A percentile compares a stretch with the other conserved stretches of the same genome.
Evolutionary conservation across 371 early-diverging fungal genomes (phyloP).

Genomic region (Mucor racemosus): DNA sequence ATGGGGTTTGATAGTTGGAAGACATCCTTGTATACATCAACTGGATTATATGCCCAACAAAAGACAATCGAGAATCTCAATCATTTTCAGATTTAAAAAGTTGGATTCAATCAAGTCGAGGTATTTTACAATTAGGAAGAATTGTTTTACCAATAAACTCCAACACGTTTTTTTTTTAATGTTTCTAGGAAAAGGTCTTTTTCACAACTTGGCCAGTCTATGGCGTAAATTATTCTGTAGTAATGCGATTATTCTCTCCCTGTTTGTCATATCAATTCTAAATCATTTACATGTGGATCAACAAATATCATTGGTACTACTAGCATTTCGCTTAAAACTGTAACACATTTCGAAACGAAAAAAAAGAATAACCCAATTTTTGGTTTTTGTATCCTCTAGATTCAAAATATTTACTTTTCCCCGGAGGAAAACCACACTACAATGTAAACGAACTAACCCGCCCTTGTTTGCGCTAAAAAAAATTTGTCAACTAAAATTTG

Average conservation of each 20-base stretch:
- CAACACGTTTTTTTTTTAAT: background rate
- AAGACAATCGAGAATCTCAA: constrained; percentile 16
- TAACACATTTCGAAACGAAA: background rate
- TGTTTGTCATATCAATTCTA: constrained; percentile 19
- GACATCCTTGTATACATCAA: constrained; percentile 14
- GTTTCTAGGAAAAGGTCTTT: background rate
- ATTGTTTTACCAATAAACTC: background rate
- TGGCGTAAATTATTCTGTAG: constrained; percentile 11
- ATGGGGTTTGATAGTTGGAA: constrained; percentile 11
- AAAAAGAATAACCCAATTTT: background rate
- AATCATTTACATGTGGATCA: constrained; percentile 18
- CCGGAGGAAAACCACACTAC: background rate
- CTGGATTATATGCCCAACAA: constrained; percentile 21
- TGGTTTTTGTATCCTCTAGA: background rate
- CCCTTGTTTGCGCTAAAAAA: background rate
- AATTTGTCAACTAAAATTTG: background rate
- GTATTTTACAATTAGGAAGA: background rate
- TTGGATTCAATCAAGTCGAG: constrained; percentile 20
- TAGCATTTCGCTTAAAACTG: background rate
- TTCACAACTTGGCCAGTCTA: constrained; percentile 1
- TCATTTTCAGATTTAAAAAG: constrained; percentile 13
- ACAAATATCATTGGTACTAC: constrained; percentile 24
- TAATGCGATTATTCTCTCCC: constrained; percentile 18
- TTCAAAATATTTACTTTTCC: background rate
- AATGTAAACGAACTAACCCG: background rate